Evolutionary conservation across 371 early-diverging fungal genomes (phyloP).

Genomic region (Mucor irregularis): DNA sequence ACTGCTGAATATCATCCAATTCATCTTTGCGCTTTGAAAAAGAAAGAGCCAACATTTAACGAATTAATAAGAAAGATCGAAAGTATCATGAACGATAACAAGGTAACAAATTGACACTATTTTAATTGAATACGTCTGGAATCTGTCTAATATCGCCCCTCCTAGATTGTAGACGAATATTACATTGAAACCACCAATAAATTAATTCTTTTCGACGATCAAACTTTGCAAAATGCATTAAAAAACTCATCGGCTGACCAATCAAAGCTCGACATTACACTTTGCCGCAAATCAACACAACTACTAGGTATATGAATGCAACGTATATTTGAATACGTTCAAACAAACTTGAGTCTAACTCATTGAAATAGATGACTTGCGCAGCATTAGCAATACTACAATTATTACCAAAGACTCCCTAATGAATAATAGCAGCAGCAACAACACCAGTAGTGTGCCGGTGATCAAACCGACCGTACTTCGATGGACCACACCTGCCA

Average conservation of each 20-base stretch:
- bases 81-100: neutral
- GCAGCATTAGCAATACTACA: too few species aligned
- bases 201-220: constrained; percentile 29
- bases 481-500: constrained; percentile 35
- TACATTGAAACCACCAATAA: constrained; percentile 19
- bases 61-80: constrained; percentile 34
- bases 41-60: constrained; percentile 34
- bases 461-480: constrained; percentile 46
- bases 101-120: neutral
- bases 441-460: constrained; percentile 29
- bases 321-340: neutral
- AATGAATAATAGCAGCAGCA: neutral
- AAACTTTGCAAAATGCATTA: constrained; percentile 30
- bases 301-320: neutral
- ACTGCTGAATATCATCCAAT: constrained; percentile 30
- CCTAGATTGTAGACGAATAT: constrained; percentile 41
- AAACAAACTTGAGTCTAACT: neutral
- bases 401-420: too few species aligned
- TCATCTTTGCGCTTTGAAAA: constrained; percentile 35
- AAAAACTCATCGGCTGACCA: constrained; percentile 23
- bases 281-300: constrained; percentile 30
- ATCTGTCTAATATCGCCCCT: too few species aligned
- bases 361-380: constrained; percentile 7
- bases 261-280: constrained; percentile 27
- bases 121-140: neutral